Evolutionary conservation across 345 rosid species (phyloP).

Genomic region (Gossypium arboreum): DNA sequence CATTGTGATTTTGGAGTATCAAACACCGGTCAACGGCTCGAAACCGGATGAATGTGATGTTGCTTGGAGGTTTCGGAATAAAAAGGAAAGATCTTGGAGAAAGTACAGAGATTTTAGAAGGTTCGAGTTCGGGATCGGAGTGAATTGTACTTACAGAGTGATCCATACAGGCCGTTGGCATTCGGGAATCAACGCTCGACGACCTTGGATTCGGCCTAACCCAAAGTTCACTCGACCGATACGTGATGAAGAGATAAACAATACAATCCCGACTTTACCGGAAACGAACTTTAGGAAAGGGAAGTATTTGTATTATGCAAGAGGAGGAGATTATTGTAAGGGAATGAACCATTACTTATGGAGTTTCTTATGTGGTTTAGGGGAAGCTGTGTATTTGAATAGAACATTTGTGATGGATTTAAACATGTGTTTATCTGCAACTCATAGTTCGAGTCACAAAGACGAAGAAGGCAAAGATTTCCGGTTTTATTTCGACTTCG

Average conservation of each 20-base stretch:
- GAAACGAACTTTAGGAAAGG: conserved; percentile 63
- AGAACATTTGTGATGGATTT: conserved; percentile 88
- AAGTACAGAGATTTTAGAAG: conserved; percentile 87
- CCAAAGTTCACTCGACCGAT: conserved; percentile 25
- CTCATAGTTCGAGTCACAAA: conserved; percentile 57
- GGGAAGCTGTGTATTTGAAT: conserved; percentile 88
- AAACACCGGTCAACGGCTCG: not conserved
- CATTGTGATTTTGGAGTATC: conserved; percentile 21
- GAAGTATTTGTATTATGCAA: conserved; percentile 73
- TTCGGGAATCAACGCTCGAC: conserved; percentile 73
- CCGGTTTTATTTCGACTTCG: conserved; percentile 79
- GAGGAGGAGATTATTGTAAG: conserved; percentile 89
- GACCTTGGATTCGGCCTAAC: conserved; percentile 33
- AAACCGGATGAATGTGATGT: conserved; percentile 74
- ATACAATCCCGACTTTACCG: conserved; percentile 51
- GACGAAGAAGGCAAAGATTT: conserved; percentile 91
- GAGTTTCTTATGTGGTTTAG: conserved; percentile 95
- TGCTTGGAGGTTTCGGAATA: conserved; percentile 86
- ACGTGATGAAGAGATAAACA: conserved; percentile 58
- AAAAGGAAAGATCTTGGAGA: conserved; percentile 95
- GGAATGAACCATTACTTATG: conserved; percentile 93
- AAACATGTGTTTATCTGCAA: conserved; percentile 63
- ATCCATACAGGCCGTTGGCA: conserved; percentile 71
- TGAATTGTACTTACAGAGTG: conserved; percentile 58
- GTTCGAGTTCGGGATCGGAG: conserved; percentile 61